Conservation (phyloP, 768 basidiomycete species). For the Mycena leptocephala region DNA sequence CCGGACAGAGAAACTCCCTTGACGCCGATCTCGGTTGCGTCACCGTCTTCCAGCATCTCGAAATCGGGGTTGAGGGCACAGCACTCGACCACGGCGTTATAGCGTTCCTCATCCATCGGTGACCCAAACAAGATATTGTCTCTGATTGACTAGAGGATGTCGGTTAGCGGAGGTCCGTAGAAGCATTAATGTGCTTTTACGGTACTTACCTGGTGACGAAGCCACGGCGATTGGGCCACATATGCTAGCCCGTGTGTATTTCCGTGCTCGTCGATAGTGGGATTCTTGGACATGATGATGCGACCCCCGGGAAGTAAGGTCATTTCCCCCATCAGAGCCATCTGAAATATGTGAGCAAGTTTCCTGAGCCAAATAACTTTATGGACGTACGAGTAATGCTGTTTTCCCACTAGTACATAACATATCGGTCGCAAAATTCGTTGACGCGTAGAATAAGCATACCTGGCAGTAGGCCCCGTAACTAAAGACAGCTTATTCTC, state of each 20-base stretch:
- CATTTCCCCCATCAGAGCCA: constrained; percentile 84
- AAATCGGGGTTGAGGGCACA: constrained; percentile 90
- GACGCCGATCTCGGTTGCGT: constrained; percentile 86
- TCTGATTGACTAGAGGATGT: constrained; percentile 83
- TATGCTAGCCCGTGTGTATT: constrained; percentile 78
- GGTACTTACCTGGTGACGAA: too few relatives aligned
- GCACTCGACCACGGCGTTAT: constrained; percentile 84
- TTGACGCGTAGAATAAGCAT: too few relatives aligned
- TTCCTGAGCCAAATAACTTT: too few relatives aligned
- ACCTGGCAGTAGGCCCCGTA: constrained; percentile 81
- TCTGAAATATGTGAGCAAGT: constrained; percentile 51
- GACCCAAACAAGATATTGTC: constrained; percentile 88
- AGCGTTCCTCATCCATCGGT: constrained; percentile 79
- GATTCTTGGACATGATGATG: constrained; percentile 79
- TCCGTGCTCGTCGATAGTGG: constrained; percentile 71
- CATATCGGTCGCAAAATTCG: too few relatives aligned
- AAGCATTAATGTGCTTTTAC: too few relatives aligned
- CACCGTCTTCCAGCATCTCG: constrained; percentile 89
- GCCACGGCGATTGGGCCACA: constrained; percentile 81
- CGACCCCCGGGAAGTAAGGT: constrained; percentile 65
- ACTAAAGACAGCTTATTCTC: constrained; percentile 79
- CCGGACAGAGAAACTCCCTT: constrained; percentile 59
- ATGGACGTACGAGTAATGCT: constrained; percentile 71
- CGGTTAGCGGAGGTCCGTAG: too few relatives aligned
- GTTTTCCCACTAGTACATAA: constrained; percentile 77